Base-by-base conservation (phyloP, 495 filamentous ascomycete genomes). In the Trichocladium uniseriatum region DNA sequence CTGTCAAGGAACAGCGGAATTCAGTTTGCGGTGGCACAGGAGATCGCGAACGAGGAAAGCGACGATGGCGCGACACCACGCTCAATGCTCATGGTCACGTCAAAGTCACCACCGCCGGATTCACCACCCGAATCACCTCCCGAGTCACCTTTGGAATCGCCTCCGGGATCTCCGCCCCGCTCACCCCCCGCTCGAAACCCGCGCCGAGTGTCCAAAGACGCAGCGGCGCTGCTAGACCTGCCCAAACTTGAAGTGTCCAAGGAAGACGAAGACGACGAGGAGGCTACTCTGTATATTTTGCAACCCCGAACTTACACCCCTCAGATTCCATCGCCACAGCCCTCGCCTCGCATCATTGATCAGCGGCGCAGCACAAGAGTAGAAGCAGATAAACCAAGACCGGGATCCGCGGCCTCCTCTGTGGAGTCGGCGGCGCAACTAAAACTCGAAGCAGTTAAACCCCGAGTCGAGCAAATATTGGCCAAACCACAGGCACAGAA, bases 271-370 rank as follows among this genome's bases (percentile, higher is more conserved):
- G 31, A 50, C 8, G 48, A 58, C 1, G 62, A 65, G 21, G 64
- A 67, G 37, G 59, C 63, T 11, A 57, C 64, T 0, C 48, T 76
- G 13, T 75, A 69, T 51, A 66, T 77, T 15, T 54, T 79, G 31
- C 71, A 76, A 45, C 76, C 76, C 11, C 67, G 68, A 43, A 78
- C 74, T 1, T 79, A 78, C 53, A 78, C 71, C 8, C 76, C 76
- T 0, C 65, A 69, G 28, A 71, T 70, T 6, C 70, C 74, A 6
- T 67, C 66, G 14, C 71, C 71, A 13, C 54, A 71, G 20, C 71
- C 71, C n/a, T 74, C 72, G 7, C 70, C 71, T 13, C 61, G 60
- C 6, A 36, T 51, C 31, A 31, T 69, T 8, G 37, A 21, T 14
- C 10, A 34, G 31, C 38, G 14, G 34, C 29, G 38, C 13, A 38